phyloP scores from a whole-genome alignment of 2,329 filamentous ascomycete genomes.

The Paecilomyces variotii region DNA sequence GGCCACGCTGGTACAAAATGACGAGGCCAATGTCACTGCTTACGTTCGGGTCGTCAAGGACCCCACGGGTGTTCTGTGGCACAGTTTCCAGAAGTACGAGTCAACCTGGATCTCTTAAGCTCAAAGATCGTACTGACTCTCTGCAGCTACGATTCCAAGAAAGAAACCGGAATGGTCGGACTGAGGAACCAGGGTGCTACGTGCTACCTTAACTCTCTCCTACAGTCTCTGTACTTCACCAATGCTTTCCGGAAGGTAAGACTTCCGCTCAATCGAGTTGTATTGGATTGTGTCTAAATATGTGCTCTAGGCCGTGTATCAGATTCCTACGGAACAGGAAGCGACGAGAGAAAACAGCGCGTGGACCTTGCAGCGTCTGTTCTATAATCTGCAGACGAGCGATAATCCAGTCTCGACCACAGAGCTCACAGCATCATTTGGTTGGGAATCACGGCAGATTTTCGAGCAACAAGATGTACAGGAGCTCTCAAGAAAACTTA shows the following conservation, averaged over 20 bases:
- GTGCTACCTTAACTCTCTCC: conserved; percentile 76
- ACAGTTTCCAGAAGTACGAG: conserved; percentile 37
- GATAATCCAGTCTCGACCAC: conserved; percentile 77
- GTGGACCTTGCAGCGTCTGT: conserved; percentile 85
- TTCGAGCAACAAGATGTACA: conserved; percentile 99
- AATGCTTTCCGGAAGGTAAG: conserved; percentile 86
- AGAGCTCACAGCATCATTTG: conserved; percentile 92
- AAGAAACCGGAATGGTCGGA: conserved; percentile 94
- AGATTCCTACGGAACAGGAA: conserved; percentile 87
- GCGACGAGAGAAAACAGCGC: conserved; percentile 78
- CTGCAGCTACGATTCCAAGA: conserved; percentile 86
- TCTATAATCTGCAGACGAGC: conserved; percentile 89
- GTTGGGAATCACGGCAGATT: conserved; percentile 95
- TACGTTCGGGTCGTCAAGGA: conserved; percentile 44
- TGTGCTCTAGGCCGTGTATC: conserved; percentile 68
- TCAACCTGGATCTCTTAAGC: neutral
- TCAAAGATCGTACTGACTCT: conserved; percentile 36
- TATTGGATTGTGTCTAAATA: conserved; percentile 4
- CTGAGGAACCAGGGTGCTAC: conserved; percentile 94
- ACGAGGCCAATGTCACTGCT: conserved; percentile 39
- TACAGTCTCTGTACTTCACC: conserved; percentile 78
- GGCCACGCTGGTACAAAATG: conserved; percentile 47
- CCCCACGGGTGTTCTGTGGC: conserved; percentile 42
- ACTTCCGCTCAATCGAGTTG: conserved; percentile 2
- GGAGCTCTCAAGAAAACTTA: conserved; percentile 89